Evolutionary conservation across 306 rosid genomes (phyloP).

Genomic region (Medicago truncatula): DNA sequence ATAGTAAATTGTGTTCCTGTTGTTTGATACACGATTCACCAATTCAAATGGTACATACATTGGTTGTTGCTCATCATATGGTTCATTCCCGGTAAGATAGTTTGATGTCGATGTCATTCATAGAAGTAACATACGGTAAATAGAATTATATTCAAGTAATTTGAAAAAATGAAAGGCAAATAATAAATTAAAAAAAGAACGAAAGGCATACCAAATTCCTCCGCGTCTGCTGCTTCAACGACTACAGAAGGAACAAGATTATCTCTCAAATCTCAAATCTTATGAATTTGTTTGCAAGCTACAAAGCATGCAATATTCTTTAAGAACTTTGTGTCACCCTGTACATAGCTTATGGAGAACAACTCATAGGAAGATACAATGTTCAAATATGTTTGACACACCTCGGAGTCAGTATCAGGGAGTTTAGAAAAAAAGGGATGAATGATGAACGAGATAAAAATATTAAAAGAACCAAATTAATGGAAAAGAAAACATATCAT

Average conservation of each 20-base stretch:
- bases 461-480: not conserved
- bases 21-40: slow-evolving; percentile 42
- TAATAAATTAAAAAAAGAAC: slow-evolving; percentile 29
- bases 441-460: slow-evolving; percentile 17
- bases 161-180: not conserved
- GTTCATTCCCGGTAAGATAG: slow-evolving; percentile 56
- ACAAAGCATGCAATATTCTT: slow-evolving; percentile 84
- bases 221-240: slow-evolving; percentile 59
- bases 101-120: slow-evolving; percentile 21
- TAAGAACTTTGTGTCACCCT: slow-evolving; percentile 54
- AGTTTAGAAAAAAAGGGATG: slow-evolving; percentile 21
- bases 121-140: not conserved
- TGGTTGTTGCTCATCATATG: slow-evolving; percentile 61
- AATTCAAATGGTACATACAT: slow-evolving; percentile 66
- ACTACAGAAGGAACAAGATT: slow-evolving; percentile 71
- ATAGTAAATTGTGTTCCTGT: slow-evolving; percentile 50
- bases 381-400: slow-evolving; percentile 66
- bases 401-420: slow-evolving; percentile 76
- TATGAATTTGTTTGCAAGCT: slow-evolving; percentile 89
- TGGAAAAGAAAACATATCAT: slow-evolving; percentile 11
- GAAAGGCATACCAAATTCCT: slow-evolving; percentile 53
- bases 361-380: slow-evolving; percentile 77
- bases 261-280: slow-evolving; percentile 78
- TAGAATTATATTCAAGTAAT: slow-evolving; percentile 23
- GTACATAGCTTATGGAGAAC: slow-evolving; percentile 59